Evolutionary conservation across 257 asterid species (phyloP), one percentile per base, ranked within the genome.

Genomic region (Thymus quinquecostatus): DNA sequence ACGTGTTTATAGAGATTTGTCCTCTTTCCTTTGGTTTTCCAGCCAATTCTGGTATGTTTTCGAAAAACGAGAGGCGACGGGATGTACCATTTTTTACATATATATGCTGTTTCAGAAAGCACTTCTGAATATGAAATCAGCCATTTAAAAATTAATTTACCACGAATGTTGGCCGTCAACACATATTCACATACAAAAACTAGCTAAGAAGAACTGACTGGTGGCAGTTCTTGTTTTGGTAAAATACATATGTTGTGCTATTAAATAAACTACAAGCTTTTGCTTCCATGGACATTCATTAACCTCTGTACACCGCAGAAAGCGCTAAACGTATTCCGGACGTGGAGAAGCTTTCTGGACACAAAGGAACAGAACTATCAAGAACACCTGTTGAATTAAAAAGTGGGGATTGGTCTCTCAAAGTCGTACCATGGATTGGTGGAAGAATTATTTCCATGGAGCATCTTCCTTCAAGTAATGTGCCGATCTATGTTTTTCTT

Each of bases 381-480:
- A 76, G 78, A 75, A 84, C 89, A 34, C 99, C 99, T 10, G 79
- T 88, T 68, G 90, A 79, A 77, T 45, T 95, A 81, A 88, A 83
- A 84, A 84, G 91, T 68, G 94, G 94, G 74, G 96, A 85, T 62
- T 95, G 98, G 99, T 79, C 72, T 75, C 92, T 92, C 66, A 87
- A 89, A 86, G 84, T 92, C 51, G 98, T 95, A 36, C 97, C 99
- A 10, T 85, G 96, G 99, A 83, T 88, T 83, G 99, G 97, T 53
- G 99, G 98, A 80, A 90, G 99, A 87, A 81, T 92, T 66, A 84
- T 95, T 85, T 85, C 96, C 32, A 92, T 95, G 99, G 86, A 86
- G 77, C 98, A 95, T 83, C 75, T 88, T 73, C 98, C 98, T 65
- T 85, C 98, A 57, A 91, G 99, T 88, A 88, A 67, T 68, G 48